Evolutionary conservation across 225 moss, liverwort and hornwort genomes (phyloP).

Genomic region (Sphagnum tenellum): DNA sequence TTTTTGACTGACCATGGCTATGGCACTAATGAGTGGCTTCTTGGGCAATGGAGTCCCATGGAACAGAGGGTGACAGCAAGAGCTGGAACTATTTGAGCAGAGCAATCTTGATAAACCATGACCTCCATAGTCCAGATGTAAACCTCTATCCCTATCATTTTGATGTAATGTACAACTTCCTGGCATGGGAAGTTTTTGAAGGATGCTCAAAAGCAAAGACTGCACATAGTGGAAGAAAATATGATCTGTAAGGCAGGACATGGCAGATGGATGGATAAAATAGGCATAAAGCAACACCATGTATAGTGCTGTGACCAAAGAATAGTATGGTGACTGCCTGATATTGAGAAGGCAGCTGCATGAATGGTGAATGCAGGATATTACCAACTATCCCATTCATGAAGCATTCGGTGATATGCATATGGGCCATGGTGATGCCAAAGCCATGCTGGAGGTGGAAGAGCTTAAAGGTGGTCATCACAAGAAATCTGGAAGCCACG

Average conservation of each 20-base stretch:
- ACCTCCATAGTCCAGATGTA: conserved; percentile 57
- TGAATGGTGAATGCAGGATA: conserved; percentile 30
- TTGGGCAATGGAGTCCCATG: no score
- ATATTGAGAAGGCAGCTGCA: background rate
- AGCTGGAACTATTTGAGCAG: conserved; percentile 76
- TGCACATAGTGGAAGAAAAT: no score
- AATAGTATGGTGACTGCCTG: no score
- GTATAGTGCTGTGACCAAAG: no score
- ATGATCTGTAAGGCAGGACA: no score
- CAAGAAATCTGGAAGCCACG: conserved; percentile 6
- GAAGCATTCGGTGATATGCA: conserved; percentile 84
- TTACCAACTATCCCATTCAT: conserved; percentile 65
- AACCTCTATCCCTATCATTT: background rate
- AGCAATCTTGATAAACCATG: conserved; percentile 67
- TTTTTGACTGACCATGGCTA: no score
- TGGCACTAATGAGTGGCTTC: no score
- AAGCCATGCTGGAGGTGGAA: conserved; percentile 45
- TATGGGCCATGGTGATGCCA: conserved; percentile 51
- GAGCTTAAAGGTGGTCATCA: conserved; percentile 12
- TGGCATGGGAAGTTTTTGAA: background rate
- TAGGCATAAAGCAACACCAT: no score
- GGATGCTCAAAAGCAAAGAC: no score
- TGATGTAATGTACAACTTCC: background rate
- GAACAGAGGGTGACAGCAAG: conserved; percentile 57
- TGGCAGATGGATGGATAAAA: no score